Percentiles rank a stretch among this genome's conserved stretches.
phyloP scores from a whole-genome alignment of 2,329 filamentous ascomycete species.

The Claviceps paspali region DNA sequence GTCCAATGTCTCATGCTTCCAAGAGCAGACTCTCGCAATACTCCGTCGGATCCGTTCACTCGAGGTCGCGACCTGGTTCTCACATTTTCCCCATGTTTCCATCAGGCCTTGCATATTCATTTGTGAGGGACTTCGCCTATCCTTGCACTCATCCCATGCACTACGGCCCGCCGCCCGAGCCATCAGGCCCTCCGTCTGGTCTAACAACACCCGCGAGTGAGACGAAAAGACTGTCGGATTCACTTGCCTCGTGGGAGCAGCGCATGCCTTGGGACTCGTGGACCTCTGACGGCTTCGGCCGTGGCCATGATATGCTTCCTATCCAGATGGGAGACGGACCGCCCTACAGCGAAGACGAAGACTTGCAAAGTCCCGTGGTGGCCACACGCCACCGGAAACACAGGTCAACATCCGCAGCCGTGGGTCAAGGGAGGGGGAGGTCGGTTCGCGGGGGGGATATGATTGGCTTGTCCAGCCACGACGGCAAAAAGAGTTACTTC shows the following conservation, averaged over 20 bases:
- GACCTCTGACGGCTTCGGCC: conserved; percentile 37
- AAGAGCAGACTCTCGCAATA: conserved; percentile 76
- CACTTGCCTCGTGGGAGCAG: conserved; percentile 59
- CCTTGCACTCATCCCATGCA: conserved; percentile 69
- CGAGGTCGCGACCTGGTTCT: conserved; percentile 66
- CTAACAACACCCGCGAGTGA: conserved; percentile 78
- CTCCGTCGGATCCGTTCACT: conserved; percentile 53
- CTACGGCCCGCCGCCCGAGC: conserved; percentile 77
- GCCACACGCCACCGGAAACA: conserved; percentile 75
- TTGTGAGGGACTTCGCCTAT: conserved; percentile 94
- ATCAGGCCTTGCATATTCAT: conserved; percentile 73
- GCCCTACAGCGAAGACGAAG: conserved; percentile 90
- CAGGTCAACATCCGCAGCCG: conserved; percentile 48
- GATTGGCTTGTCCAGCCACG: conserved; percentile 34
- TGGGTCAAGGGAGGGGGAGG: conserved; percentile 27
- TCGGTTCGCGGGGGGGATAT: conserved; percentile 29
- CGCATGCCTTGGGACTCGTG: conserved; percentile 46
- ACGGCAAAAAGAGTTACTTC: conserved; percentile 51
- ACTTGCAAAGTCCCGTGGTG: conserved; percentile 81
- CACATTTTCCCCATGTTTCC: conserved; percentile 70
- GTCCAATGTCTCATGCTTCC: conserved; percentile 61
- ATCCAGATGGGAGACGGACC: conserved; percentile 79
- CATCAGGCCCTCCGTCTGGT: conserved; percentile 54
- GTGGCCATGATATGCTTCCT: conserved; percentile 58
- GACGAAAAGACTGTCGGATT: conserved; percentile 66